Percentiles rank a stretch among this genome's conserved stretches.
phyloP scores from a whole-genome alignment of 768 basidiomycete genomes.

The Dentipellis sp. region DNA sequence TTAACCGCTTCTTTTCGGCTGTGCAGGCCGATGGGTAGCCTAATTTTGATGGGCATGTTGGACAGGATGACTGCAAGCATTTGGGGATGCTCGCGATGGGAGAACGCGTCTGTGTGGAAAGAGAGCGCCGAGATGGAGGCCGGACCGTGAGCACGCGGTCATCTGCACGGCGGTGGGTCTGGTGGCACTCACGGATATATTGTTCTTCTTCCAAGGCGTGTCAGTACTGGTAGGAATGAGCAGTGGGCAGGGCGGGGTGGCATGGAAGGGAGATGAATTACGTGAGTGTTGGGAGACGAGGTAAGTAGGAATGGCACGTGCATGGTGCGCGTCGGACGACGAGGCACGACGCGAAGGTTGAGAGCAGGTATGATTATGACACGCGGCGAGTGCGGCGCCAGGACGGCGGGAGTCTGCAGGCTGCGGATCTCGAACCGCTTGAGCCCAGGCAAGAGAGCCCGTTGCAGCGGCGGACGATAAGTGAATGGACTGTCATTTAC shows the following conservation, averaged over 20 bases:
- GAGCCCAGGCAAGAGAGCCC: no score
- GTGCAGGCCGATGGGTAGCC: slow-evolving; percentile 3
- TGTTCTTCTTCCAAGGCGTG: neutral
- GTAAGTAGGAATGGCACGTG: neutral
- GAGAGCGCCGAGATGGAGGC: neutral
- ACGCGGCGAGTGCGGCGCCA: neutral
- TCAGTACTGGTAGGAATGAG: neutral
- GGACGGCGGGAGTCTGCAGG: neutral
- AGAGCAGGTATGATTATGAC: neutral
- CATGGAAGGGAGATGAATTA: neutral
- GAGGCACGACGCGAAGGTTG: neutral
- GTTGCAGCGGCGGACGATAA: neutral
- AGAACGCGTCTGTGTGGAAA: neutral
- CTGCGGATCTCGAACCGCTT: neutral
- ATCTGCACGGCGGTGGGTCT: neutral
- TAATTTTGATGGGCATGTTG: slow-evolving; percentile 4
- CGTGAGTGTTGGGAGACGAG: neutral
- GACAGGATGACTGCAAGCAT: neutral
- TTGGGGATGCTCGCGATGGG: neutral
- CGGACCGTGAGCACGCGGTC: neutral
- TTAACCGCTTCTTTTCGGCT: neutral
- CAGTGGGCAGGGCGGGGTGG: no score
- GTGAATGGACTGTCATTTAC: neutral
- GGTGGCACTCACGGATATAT: neutral
- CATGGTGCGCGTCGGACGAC: neutral